Conservation (phyloP, 805 yeast genomes). For the Candida wancherniae region DNA sequence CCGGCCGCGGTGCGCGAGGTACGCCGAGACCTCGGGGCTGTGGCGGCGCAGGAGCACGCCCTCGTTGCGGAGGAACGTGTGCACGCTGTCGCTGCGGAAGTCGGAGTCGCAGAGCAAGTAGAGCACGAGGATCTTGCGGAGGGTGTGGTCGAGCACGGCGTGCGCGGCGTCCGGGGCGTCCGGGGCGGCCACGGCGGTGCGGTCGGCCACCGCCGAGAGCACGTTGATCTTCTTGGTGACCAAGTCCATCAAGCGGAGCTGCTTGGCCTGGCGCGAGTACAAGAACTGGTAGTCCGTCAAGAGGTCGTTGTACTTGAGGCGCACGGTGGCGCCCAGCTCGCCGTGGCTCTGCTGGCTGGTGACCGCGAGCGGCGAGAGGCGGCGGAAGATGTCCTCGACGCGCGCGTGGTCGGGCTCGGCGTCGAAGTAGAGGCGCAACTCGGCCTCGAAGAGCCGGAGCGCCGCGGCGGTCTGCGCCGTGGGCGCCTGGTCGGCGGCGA, state of each 20-base stretch:
- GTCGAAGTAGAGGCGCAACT: slow-evolving; percentile 9
- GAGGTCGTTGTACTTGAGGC: slow-evolving; percentile 30
- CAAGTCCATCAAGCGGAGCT: slow-evolving; percentile 22
- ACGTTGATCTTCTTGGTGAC: slow-evolving; percentile 28
- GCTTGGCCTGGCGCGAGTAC: slow-evolving; percentile 8
- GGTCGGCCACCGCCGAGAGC: slow-evolving; percentile 3
- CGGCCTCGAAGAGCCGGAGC: slow-evolving; percentile 5
- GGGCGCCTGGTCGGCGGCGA: neutral
- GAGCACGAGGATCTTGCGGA: slow-evolving; percentile 27
- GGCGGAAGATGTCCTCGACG: slow-evolving; percentile 5
- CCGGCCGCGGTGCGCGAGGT: slow-evolving; percentile 10
- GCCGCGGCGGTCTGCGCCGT: slow-evolving; percentile 2
- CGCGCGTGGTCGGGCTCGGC: neutral
- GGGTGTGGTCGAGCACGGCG: slow-evolving; percentile 11
- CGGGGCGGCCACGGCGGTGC: neutral
- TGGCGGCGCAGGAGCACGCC: neutral
- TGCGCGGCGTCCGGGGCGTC: slow-evolving; percentile 1
- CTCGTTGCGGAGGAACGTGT: slow-evolving; percentile 16
- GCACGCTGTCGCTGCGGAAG: slow-evolving; percentile 26
- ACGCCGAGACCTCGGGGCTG: slow-evolving; percentile 5
- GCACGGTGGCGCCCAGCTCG: slow-evolving; percentile 10
- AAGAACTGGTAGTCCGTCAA: slow-evolving; percentile 29
- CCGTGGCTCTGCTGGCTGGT: slow-evolving; percentile 5
- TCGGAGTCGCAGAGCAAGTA: slow-evolving; percentile 31
- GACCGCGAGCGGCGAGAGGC: slow-evolving; percentile 11